Conservation (phyloP, 306 rosid species). For the Castanopsis chinensis region DNA sequence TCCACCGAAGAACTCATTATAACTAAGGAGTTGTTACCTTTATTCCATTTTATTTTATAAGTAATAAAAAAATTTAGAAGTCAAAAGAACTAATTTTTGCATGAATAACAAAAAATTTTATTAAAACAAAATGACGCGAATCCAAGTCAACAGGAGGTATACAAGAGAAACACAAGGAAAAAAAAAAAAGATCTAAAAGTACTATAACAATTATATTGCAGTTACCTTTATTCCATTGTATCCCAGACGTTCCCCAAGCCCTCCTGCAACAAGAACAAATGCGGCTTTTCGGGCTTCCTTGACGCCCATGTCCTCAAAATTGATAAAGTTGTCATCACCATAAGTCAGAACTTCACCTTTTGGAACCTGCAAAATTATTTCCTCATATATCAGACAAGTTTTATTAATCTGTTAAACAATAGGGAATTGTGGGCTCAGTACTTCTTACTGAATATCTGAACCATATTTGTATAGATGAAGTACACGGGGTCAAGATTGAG, state of each 20-base stretch:
- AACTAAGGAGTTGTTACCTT: constrained; percentile 28
- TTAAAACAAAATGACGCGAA: too few relatives aligned
- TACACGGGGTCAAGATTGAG: background rate
- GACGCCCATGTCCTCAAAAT: constrained; percentile 79
- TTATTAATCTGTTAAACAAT: background rate
- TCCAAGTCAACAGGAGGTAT: too few relatives aligned
- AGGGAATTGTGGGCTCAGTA: background rate
- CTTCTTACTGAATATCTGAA: background rate
- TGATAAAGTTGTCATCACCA: constrained; percentile 67
- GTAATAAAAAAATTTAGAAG: too few relatives aligned
- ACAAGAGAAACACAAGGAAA: background rate
- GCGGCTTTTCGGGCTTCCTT: constrained; percentile 74
- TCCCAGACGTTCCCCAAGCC: constrained; percentile 97
- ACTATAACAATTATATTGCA: background rate
- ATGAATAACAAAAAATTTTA: too few relatives aligned
- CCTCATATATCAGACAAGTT: constrained; percentile 10
- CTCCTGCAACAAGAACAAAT: constrained; percentile 99
- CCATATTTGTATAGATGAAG: background rate
- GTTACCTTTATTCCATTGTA: constrained; percentile 92
- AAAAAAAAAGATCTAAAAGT: background rate
- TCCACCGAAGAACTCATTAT: background rate
- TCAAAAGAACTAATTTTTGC: too few relatives aligned
- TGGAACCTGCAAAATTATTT: constrained; percentile 70
- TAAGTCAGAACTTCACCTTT: constrained; percentile 66
- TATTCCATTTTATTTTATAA: constrained; percentile 50